These are phyloP conservation scores for Neurospora cerealis DNA, from an alignment of 495 filamentous ascomycete species.

Conservation along the genomic window DNA sequence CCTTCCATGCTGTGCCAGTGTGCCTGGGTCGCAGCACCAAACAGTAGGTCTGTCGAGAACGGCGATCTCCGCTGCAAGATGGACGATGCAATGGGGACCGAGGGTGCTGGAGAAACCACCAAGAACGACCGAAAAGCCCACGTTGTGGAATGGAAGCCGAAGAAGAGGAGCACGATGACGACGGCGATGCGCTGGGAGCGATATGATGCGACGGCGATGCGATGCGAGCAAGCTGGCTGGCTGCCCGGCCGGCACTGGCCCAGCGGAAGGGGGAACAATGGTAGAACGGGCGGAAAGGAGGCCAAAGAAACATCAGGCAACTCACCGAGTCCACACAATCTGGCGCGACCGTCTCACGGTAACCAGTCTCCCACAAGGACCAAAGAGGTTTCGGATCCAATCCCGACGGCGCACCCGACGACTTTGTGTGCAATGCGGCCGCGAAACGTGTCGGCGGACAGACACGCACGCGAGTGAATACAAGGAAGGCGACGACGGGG, in stretches of 20 bases:
- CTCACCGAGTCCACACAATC: constrained; percentile 3
- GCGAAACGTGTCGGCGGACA: constrained; percentile 6
- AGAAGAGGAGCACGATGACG: constrained; percentile 1
- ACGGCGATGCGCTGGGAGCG: constrained; percentile 3
- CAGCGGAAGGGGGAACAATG: background rate
- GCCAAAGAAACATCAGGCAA: background rate
- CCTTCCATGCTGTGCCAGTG: constrained; percentile 5
- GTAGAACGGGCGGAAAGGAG: background rate
- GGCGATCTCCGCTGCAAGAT: constrained; percentile 1
- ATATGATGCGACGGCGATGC: constrained; percentile 1
- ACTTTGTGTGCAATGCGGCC: background rate
- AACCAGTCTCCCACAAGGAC: constrained; percentile 6
- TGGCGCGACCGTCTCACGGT: background rate
- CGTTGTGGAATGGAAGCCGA: background rate
- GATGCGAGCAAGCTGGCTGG: background rate
- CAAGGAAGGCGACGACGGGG: background rate
- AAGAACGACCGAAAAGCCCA: background rate
- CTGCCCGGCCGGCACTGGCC: constrained; percentile 1
- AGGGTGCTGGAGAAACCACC: constrained; percentile 3
- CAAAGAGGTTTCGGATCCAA: constrained; percentile 2
- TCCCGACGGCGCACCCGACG: constrained; percentile 4
- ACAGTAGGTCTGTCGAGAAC: background rate
- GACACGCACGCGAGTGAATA: background rate
- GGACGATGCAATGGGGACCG: background rate
- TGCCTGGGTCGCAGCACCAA: constrained; percentile 3